Evolutionary conservation across 2,329 filamentous ascomycete genomes (phyloP), one percentile per base, ranked within the genome.

Genomic region (Cladobotryum protrusum): DNA sequence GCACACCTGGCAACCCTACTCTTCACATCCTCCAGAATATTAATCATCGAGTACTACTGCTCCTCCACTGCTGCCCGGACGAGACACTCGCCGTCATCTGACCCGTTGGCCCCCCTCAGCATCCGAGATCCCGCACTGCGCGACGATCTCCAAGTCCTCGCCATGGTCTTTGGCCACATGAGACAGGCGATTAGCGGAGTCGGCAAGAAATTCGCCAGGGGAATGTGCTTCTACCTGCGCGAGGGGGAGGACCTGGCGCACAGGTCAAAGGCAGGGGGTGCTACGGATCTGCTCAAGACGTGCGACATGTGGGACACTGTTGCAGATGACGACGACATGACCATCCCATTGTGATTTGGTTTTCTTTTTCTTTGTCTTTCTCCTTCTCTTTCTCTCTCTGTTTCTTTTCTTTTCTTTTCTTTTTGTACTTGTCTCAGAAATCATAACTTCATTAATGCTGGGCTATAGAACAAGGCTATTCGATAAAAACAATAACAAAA

Each of bases 91-190:
- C 3, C 2, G 15, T 3, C 5, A 12, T 41, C 19, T 13, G 17
- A 4, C 32, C 34, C n/a, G 6, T 7, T 13, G 17, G 5, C 3
- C 3, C 4, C 34, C 9, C 9, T 14, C 14, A n/a, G 17, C 14
- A 39, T 15, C 32, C 53, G 49, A 11, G 54, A 61, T 39, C 15
- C 52, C 1, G 48, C 53, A 9, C 7, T 61, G 5, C 49, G 55
- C 11, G 50, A 53, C 1, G 59, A 61, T n/a, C 35, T 61, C 4
- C 52, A 59, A 33, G 48, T 60, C 5, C 42, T 61, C n/a, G 39
- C 56, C 2, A 34, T 52, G 8, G 45, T 50, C 1, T 58, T 54
- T 43, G 48, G 51, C 17, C 54, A 53, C 5, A 39, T 57, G 41
- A 56, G 45, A 20, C 54, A 57, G 12, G 48, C 43, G 1, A 50